Evolutionary conservation across 106 monocot species (phyloP).

Genomic region (Acanthochlamys bracteata): DNA sequence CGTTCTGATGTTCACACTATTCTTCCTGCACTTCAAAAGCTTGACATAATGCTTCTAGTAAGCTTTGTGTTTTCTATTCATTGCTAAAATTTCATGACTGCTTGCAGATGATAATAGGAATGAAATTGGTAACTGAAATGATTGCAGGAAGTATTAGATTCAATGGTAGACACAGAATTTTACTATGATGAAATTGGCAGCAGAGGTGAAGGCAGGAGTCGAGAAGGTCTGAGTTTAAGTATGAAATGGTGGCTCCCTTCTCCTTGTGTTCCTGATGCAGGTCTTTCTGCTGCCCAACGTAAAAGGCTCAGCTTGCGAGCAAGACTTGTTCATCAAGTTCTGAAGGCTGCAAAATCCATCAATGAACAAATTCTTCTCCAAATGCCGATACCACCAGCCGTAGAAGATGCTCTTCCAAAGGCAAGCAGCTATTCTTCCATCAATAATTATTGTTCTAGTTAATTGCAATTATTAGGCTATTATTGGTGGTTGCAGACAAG

Average conservation of each 20-base stretch:
- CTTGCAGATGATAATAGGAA: too few relatives aligned
- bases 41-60: constrained; percentile 89
- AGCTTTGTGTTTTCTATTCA: constrained; percentile 2
- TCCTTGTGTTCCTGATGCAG: constrained; percentile 61
- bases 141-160: constrained; percentile 81
- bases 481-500: constrained; percentile 42
- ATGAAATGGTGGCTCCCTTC: constrained; percentile 98
- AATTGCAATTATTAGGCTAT: too few relatives aligned
- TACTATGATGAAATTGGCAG: constrained; percentile 82
- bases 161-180: constrained; percentile 77
- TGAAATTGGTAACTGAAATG: background rate
- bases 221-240: constrained; percentile 16
- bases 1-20: constrained; percentile 72
- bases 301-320: constrained; percentile 73
- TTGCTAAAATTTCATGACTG: too few relatives aligned
- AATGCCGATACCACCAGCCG: constrained; percentile 54
- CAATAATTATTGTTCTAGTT: too few relatives aligned
- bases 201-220: constrained; percentile 29
- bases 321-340: constrained; percentile 71
- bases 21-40: constrained; percentile 92
- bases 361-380: constrained; percentile 82
- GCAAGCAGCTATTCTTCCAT: constrained; percentile 12
- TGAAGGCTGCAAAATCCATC: constrained; percentile 90
- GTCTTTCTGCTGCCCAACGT: constrained; percentile 55
- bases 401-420: constrained; percentile 72